Conservation (phyloP, 1,284 basidiomycete genomes). For the Heterobasidion annosum region DNA sequence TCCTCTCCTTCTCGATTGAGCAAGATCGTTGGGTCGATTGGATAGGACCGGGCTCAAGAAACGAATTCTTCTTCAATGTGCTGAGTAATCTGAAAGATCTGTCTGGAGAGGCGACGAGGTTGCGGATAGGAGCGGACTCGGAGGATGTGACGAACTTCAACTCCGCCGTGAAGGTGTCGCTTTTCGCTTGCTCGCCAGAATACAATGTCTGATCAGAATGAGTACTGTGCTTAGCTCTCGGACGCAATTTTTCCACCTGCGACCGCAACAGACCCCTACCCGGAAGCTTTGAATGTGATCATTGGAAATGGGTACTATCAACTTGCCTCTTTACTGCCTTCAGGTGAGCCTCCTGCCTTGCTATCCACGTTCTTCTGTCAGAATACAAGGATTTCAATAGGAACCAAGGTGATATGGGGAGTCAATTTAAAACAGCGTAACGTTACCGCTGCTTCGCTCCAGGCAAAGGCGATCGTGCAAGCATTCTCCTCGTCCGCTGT, state of each 20-base stretch:
- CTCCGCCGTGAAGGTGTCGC: slow-evolving; percentile 29
- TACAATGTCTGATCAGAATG: background rate
- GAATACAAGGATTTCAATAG: slow-evolving; percentile 15
- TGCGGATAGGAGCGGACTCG: slow-evolving; percentile 55
- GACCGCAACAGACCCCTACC: slow-evolving; percentile 45
- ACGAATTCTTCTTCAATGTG: slow-evolving; percentile 49
- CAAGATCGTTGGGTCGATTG: slow-evolving; percentile 62
- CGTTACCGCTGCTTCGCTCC: slow-evolving; percentile 44
- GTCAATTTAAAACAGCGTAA: slow-evolving; percentile 54
- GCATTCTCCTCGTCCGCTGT: slow-evolving; percentile 40
- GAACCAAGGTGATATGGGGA: slow-evolving; percentile 59
- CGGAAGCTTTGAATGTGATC: slow-evolving; percentile 47
- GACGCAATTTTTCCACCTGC: slow-evolving; percentile 38
- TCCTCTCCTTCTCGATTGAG: slow-evolving; percentile 58
- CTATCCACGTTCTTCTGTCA: too few relatives aligned
- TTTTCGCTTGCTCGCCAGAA: background rate
- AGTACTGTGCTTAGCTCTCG: slow-evolving; percentile 21
- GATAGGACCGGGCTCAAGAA: slow-evolving; percentile 38
- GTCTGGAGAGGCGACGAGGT: slow-evolving; percentile 44
- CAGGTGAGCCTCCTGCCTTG: slow-evolving; percentile 20
- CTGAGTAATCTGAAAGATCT: slow-evolving; percentile 43
- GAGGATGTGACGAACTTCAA: slow-evolving; percentile 55
- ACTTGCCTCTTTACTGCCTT: slow-evolving; percentile 44
- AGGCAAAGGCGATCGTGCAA: slow-evolving; percentile 44
- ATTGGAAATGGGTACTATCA: slow-evolving; percentile 54